Percentiles rank a stretch among this genome's conserved stretches.
Evolutionary conservation across 1,139 yeast species (phyloP).

Genomic region (Zygotorulaspora mrakii): DNA sequence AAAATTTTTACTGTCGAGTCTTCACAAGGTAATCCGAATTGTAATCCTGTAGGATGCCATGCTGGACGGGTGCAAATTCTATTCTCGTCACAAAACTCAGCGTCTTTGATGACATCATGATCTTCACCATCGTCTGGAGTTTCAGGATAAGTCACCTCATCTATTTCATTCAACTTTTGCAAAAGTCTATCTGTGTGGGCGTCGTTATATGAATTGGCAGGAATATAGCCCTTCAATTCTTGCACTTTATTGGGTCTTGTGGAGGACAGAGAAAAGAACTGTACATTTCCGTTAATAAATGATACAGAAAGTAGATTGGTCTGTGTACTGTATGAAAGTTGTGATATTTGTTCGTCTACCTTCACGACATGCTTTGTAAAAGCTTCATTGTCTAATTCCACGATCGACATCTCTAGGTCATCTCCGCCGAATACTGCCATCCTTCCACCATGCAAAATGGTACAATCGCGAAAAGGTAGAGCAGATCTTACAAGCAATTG

Average conservation of each 20-base stretch:
- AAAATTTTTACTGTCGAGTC: slow-evolving; percentile 35
- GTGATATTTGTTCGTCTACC: slow-evolving; percentile 54
- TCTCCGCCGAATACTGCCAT: slow-evolving; percentile 75
- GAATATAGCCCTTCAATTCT: slow-evolving; percentile 44
- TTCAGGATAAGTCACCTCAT: slow-evolving; percentile 39
- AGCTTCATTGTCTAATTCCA: slow-evolving; percentile 46
- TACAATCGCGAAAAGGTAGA: slow-evolving; percentile 62
- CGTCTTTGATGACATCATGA: slow-evolving; percentile 22
- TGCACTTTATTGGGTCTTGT: slow-evolving; percentile 41
- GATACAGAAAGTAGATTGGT: slow-evolving; percentile 62
- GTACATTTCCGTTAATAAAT: slow-evolving; percentile 62
- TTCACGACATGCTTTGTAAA: slow-evolving; percentile 37
- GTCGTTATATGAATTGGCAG: slow-evolving; percentile 36
- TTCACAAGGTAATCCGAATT: slow-evolving; percentile 55
- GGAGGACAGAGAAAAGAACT: slow-evolving; percentile 57
- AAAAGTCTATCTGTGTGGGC: slow-evolving; percentile 25
- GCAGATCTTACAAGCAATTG: slow-evolving; percentile 37
- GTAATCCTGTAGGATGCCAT: slow-evolving; percentile 64
- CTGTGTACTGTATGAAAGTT: slow-evolving; percentile 57
- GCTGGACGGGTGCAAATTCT: slow-evolving; percentile 43
- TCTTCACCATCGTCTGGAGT: slow-evolving; percentile 32
- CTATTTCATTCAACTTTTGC: slow-evolving; percentile 29
- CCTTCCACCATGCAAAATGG: slow-evolving; percentile 66
- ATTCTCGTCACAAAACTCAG: slow-evolving; percentile 36
- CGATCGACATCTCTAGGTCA: slow-evolving; percentile 56